Percentiles rank a stretch among this genome's conserved stretches.
Evolutionary conservation across 331 rosid genomes (phyloP).

Genomic region (Phaseolus coccineus): DNA sequence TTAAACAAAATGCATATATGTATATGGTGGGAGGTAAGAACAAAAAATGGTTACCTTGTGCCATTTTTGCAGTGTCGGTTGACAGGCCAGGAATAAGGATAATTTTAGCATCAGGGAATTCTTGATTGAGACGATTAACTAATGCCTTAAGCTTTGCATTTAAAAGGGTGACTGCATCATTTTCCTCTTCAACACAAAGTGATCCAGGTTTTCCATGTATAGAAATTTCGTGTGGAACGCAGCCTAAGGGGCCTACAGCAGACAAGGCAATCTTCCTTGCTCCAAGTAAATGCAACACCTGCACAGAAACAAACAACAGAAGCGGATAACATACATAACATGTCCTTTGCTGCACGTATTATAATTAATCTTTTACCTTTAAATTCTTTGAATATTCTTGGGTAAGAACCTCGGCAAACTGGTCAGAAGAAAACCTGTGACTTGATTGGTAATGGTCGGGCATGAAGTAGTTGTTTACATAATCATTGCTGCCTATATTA

Average conservation of each 20-base stretch:
- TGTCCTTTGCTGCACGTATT: background rate
- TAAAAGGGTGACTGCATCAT: constrained; percentile 47
- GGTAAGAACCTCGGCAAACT: constrained; percentile 50
- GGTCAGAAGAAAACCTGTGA: background rate
- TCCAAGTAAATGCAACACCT: constrained; percentile 59
- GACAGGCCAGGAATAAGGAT: constrained; percentile 31
- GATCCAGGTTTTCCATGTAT: constrained; percentile 45
- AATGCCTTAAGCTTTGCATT: constrained; percentile 50
- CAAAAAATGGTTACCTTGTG: constrained; percentile 37
- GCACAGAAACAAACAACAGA: background rate
- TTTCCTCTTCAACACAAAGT: constrained; percentile 53
- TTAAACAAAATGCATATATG: too few relatives aligned
- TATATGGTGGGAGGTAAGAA: too few relatives aligned
- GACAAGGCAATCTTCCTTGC: constrained; percentile 68
- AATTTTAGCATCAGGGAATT: constrained; percentile 50
- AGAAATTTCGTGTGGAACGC: constrained; percentile 55
- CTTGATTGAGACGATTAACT: constrained; percentile 51
- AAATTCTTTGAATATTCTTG: constrained; percentile 36
- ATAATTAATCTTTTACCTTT: constrained; percentile 41
- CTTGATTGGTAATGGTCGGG: constrained; percentile 45
- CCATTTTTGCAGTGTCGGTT: too few relatives aligned
- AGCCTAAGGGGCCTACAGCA: constrained; percentile 59
- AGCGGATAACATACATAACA: background rate
- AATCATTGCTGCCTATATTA: constrained; percentile 68
- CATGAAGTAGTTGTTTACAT: constrained; percentile 66